These are phyloP conservation scores for Aspergillus latus DNA, from an alignment of 2,329 filamentous ascomycete genomes.

Conservation along the genomic window DNA sequence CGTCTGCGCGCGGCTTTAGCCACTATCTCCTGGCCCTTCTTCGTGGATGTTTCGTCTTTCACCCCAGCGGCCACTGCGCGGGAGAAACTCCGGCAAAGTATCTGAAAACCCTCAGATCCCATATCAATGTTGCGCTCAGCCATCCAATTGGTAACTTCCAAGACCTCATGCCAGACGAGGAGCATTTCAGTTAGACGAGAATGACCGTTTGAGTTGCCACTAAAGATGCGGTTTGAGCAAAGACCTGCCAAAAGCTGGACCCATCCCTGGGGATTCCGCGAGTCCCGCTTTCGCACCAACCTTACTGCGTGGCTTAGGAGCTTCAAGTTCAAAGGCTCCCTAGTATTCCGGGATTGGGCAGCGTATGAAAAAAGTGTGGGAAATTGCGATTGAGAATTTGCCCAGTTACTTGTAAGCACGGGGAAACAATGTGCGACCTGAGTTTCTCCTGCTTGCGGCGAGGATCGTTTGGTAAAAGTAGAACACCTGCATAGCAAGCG, in stretches of 20 bases:
- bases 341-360: slow-evolving; percentile 5
- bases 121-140: slow-evolving; percentile 29
- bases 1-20: slow-evolving; percentile 19
- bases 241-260: slow-evolving; percentile 36
- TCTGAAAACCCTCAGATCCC: slow-evolving; percentile 35
- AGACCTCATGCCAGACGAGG: slow-evolving; percentile 40
- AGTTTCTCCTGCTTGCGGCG: slow-evolving; percentile 16
- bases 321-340: slow-evolving; percentile 25
- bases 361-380: slow-evolving; percentile 25
- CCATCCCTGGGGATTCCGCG: slow-evolving; percentile 38
- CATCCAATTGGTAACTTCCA: slow-evolving; percentile 38
- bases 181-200: slow-evolving; percentile 31
- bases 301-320: slow-evolving; percentile 40
- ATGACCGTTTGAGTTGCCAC: slow-evolving; percentile 18
- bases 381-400: slow-evolving; percentile 7
- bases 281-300: slow-evolving; percentile 32
- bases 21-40: slow-evolving; percentile 29
- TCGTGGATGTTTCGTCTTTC: slow-evolving; percentile 27
- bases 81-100: slow-evolving; percentile 39
- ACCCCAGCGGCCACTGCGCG: slow-evolving; percentile 35
- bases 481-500: slow-evolving; percentile 41
- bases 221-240: slow-evolving; percentile 22
- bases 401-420: slow-evolving; percentile 22
- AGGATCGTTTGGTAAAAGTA: slow-evolving; percentile 13
- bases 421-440: slow-evolving; percentile 30